Evolutionary conservation across 202 grass and related monocot species (phyloP).

Genomic region (Setaria italica): DNA sequence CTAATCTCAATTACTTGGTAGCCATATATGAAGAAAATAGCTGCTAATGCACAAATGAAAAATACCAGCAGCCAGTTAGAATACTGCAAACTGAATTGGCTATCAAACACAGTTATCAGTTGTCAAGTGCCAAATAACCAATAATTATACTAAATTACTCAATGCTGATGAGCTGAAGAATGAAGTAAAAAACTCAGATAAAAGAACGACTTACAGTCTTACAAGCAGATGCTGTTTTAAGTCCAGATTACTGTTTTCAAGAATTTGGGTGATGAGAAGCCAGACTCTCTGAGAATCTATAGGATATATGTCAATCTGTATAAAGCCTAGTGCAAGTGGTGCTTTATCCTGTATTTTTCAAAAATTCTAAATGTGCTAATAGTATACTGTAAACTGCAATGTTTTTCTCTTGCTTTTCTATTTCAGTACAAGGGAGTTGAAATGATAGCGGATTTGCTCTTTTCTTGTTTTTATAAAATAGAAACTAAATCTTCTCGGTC

Average conservation of each 20-base stretch:
- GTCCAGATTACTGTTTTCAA: slow-evolving; percentile 25
- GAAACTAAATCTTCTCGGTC: no score
- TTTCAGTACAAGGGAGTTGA: background rate
- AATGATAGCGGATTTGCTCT: no score
- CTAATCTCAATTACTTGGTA: background rate
- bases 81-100: background rate
- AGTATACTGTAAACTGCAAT: background rate
- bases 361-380: background rate
- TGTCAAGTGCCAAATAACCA: background rate
- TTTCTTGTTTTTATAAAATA: no score
- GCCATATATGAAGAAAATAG: slow-evolving; percentile 1
- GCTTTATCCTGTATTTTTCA: background rate
- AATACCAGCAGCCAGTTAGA: background rate
- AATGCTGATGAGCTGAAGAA: background rate
- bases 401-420: background rate
- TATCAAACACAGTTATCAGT: background rate
- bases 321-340: background rate
- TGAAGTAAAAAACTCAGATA: background rate
- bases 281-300: background rate
- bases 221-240: slow-evolving; percentile 6
- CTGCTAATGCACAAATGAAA: background rate
- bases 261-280: background rate
- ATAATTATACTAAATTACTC: background rate
- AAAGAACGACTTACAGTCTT: background rate
- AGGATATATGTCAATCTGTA: background rate